Base-by-base conservation (phyloP, 208 protist genomes). In the Leishmania tropica region DNA sequence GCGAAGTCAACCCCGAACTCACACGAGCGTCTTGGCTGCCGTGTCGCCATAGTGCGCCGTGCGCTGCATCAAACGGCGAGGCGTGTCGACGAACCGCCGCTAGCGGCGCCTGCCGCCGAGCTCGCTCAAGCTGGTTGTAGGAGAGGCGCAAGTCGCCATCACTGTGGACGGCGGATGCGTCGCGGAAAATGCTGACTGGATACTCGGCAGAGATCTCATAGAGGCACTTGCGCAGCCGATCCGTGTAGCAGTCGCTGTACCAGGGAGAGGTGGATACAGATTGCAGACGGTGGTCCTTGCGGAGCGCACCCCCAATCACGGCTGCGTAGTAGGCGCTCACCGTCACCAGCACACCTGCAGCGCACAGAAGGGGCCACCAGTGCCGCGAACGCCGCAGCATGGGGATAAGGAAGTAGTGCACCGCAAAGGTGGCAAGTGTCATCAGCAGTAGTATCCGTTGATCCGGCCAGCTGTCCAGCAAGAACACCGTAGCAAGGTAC, bases 301-400 rank as follows among this genome's bases (percentile, higher is more conserved):
- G 78, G 15, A 83, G n/a, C 58, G 54, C 64, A 47, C 47, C 10
- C 1, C 53, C 83, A 48, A 84, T 81, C 58, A 83, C 40, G 15
- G 73, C 48, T 2, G 72, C 71, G 51, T 78, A 81, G 73, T 81
- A 81, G 37, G 45, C 48, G n/a, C 73, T 81, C 51, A 77, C 76
- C 11, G 62, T 65, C 40, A 83, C 74, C 64, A 86, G 68, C 75
- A 81, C 78, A 10, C 68, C 76, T 6, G 62, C 83, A 7, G 62
- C 62, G 74, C 81, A 81, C 42, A 91, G 21, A 62, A 85, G 65
- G 17, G 88, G 73, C 79, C 86, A 89, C 83, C 83, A 88, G n/a
- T 77, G 79, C 51, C 74, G 73, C 19, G 80, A 76, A 24, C 45
- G 79, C 37, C 83, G 83, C 28, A 91, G 77, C 76, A 83, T 48